Conservation (phyloP, 306 rosid genomes). For the Albizia julibrissin region DNA sequence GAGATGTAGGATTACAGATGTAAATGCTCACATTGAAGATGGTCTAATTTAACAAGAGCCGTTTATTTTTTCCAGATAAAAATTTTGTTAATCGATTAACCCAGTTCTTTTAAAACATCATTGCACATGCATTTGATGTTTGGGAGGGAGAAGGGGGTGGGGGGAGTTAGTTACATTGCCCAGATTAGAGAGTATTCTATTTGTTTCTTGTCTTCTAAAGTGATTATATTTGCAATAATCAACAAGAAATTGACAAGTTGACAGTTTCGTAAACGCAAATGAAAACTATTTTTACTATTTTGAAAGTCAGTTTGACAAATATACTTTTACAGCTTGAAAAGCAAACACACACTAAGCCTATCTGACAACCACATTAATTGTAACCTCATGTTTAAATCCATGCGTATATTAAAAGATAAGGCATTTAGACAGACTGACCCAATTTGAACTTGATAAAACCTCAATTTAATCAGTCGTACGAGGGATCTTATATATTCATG, state of each 20-base stretch:
- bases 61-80: neutral
- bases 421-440: neutral
- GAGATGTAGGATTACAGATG: conserved; percentile 31
- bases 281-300: neutral
- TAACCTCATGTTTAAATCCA: too few species aligned
- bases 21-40: conserved; percentile 29
- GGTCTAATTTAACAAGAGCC: conserved; percentile 7
- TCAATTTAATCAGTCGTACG: too few species aligned
- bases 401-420: neutral
- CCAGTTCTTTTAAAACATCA: neutral
- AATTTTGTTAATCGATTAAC: conserved; percentile 20
- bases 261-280: neutral
- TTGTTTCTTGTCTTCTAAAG: neutral
- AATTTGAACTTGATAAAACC: neutral
- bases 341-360: neutral
- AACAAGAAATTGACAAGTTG: neutral
- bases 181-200: neutral
- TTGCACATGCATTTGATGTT: neutral
- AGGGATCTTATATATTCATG: neutral
- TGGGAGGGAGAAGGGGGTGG: neutral
- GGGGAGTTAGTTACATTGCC: neutral
- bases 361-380: neutral
- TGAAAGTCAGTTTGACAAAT: neutral
- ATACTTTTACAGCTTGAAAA: neutral
- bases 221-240: neutral